These are phyloP conservation scores for Phytophthora fragariaefolia DNA, from an alignment of 352 stramenopile genomes.

Conservation along the genomic window DNA sequence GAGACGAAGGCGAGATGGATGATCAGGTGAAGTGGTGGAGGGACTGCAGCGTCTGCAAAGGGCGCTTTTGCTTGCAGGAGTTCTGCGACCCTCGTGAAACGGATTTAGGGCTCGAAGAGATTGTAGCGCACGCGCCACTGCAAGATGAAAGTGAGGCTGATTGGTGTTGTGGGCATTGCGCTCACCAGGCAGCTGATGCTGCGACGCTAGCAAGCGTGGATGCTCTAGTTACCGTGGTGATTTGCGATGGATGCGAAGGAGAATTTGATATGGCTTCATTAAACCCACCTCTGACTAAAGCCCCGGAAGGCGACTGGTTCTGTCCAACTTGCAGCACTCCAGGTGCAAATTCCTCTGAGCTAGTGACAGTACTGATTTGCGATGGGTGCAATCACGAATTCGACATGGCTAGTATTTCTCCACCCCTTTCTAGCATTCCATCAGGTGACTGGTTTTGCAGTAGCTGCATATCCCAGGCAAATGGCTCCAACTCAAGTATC, in stretches of 20 bases:
- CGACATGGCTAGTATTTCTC: slow-evolving; percentile 52
- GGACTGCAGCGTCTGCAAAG: slow-evolving; percentile 38
- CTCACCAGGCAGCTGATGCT: neutral
- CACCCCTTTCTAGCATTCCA: slow-evolving; percentile 47
- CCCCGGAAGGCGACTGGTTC: slow-evolving; percentile 56
- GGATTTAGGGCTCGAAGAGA: slow-evolving; percentile 32
- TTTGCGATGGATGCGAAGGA: slow-evolving; percentile 76
- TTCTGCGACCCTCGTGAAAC: slow-evolving; percentile 42
- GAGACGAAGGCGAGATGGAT: slow-evolving; percentile 20
- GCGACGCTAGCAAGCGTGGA: neutral
- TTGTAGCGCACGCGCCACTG: slow-evolving; percentile 41
- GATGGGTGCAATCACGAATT: slow-evolving; percentile 76
- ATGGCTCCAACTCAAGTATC: neutral
- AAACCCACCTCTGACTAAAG: slow-evolving; percentile 49
- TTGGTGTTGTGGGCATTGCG: slow-evolving; percentile 50
- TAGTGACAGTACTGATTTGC: slow-evolving; percentile 61
- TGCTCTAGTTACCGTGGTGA: slow-evolving; percentile 43
- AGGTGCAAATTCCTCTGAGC: slow-evolving; percentile 7
- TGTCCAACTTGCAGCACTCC: slow-evolving; percentile 26
- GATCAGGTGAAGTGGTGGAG: slow-evolving; percentile 38
- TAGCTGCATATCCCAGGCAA: slow-evolving; percentile 20
- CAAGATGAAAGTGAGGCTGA: slow-evolving; percentile 37
- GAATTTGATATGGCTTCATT: slow-evolving; percentile 68
- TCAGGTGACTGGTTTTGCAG: slow-evolving; percentile 57
- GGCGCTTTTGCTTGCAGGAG: slow-evolving; percentile 50